Base-by-base conservation (phyloP, 75 land plant species). In the Picea glauca region DNA sequence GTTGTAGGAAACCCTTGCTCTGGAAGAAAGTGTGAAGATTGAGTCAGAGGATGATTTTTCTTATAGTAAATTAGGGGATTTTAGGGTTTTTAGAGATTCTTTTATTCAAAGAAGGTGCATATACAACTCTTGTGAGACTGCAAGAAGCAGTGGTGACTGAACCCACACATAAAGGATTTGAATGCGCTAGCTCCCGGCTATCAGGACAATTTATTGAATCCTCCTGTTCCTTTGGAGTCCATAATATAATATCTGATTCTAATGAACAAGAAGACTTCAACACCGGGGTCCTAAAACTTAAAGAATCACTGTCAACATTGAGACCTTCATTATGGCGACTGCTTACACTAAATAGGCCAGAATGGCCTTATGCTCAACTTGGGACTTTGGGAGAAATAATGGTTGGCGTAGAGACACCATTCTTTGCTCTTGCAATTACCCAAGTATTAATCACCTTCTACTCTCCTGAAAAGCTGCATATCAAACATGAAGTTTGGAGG, bases 301-400 rank as follows among this genome's bases (percentile, higher is more conserved):
- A 38, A 80, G 21, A 43, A 18, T 31, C 62, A 9, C 57, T 30
- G 20, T 18, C 58, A 17, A 31, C 76, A 57, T 57, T 82, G 76
- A 68, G 31, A 43, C 78, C 91, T 46, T 86, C 87, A 64, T 50
- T 89, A 33, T 79, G 79, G 81, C 77, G 84, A 61, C 76, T 94
- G 40, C 65, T 94, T 21, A 88, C 82, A 76, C 61, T 94, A 62
- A 92, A 90, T 70, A 77, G 78, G 65, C 84, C 92, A 50, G 94
- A 94, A 66, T 94, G 97, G 94, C 92, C 89, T 1, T 92, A 75
- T 82, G 92, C 91, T 18, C 12, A 90, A 50, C 83, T 90, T 20
- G 94, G 94, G 2, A 78, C 91, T 20, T 13, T 92, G 1, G 94
- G 94, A 2, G 90, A 94, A 30, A 80, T 94, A 59, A 62, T 94